Conservation (phyloP, 2,329 filamentous ascomycete genomes). For the Sordariomycetes sp. region DNA sequence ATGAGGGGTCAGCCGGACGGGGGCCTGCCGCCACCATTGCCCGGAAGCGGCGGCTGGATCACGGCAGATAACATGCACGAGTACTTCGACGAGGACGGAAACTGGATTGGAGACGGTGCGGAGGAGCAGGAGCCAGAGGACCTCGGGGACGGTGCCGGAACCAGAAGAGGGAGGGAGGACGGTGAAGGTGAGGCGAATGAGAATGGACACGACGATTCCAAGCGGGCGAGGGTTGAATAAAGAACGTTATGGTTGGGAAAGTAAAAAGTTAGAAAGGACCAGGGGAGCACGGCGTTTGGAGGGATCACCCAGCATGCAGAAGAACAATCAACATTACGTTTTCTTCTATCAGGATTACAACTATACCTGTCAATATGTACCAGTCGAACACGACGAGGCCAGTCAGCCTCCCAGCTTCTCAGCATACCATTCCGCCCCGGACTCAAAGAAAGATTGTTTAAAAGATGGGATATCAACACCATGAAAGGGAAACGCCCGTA, state of each 20-base stretch:
- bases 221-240: conserved; percentile 36
- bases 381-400: too few relatives aligned
- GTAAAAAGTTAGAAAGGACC: too few relatives aligned
- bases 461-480: neutral
- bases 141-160: conserved; percentile 56
- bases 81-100: conserved; percentile 73
- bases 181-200: conserved; percentile 36
- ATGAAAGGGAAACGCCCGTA: neutral
- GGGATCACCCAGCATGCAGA: too few relatives aligned
- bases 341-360: too few relatives aligned
- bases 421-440: too few relatives aligned
- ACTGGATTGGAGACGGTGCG: conserved; percentile 52
- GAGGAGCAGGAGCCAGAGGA: conserved; percentile 34
- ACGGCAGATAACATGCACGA: conserved; percentile 85
- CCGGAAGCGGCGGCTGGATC: conserved; percentile 74
- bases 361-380: too few relatives aligned
- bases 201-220: conserved; percentile 27
- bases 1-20: conserved; percentile 36
- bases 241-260: too few relatives aligned
- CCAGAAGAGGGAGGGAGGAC: conserved; percentile 44
- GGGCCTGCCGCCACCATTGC: conserved; percentile 55
- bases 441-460: conserved; percentile 2
- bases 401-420: too few relatives aligned
- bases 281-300: too few relatives aligned
- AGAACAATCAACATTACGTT: too few relatives aligned